Percentiles rank a stretch among this genome's conserved stretches.
These are phyloP conservation scores for Diatrype stigma DNA, from an alignment of 2,329 filamentous ascomycete species.

Conservation along the genomic window DNA sequence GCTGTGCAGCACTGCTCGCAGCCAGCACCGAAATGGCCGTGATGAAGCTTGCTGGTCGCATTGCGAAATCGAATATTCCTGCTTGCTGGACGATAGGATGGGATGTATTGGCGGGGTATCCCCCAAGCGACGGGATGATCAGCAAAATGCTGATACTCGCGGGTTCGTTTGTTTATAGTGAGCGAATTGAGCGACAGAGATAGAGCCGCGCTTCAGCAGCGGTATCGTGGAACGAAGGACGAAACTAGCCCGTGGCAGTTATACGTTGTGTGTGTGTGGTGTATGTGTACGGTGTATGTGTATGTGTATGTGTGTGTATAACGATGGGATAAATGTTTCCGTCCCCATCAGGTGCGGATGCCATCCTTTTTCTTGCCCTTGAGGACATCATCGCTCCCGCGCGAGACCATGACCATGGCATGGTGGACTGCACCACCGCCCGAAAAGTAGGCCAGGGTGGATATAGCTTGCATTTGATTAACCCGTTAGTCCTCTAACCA, in stretches of 20 bases:
- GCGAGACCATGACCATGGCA: background rate
- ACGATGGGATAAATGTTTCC: background rate
- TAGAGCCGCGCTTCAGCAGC: background rate
- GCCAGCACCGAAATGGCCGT: background rate
- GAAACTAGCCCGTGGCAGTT: background rate
- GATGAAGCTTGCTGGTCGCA: background rate
- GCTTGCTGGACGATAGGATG: background rate
- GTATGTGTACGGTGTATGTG: background rate
- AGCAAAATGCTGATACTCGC: background rate
- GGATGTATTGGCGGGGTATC: background rate
- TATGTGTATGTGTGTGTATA: background rate
- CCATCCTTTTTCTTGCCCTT: background rate
- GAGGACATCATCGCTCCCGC: background rate
- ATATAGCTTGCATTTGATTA: background rate
- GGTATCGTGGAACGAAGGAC: background rate
- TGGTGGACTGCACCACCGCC: background rate
- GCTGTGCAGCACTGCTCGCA: background rate
- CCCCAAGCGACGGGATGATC: background rate
- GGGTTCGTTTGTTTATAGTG: background rate
- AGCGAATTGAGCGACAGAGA: background rate
- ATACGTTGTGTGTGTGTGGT: no score
- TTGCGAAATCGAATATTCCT: background rate
- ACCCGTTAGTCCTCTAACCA: background rate
- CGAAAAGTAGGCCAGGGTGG: background rate
- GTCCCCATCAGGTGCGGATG: background rate